A percentile compares a stretch with the other conserved stretches of the same genome.
Conservation (phyloP, 2,329 filamentous ascomycete genomes). For the Hymenoscyphus linearis region DNA sequence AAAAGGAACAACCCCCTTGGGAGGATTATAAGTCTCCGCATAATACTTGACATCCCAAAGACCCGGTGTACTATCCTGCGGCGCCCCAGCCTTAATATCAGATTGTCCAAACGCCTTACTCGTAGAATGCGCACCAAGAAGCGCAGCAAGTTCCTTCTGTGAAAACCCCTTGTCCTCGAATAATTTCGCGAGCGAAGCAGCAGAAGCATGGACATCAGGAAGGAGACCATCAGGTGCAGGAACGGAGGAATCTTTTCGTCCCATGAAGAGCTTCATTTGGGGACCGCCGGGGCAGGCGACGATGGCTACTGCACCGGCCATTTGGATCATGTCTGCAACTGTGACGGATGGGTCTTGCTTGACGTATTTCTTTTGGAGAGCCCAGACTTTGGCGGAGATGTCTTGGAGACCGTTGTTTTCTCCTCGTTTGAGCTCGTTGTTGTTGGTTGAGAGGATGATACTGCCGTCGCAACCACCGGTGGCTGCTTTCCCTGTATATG, state of each 20-base stretch:
- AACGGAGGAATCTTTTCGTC: constrained; percentile 13
- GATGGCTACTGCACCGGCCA: constrained; percentile 13
- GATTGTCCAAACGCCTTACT: constrained; percentile 29
- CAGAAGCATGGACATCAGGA: neutral
- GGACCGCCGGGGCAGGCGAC: constrained; percentile 17
- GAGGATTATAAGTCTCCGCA: constrained; percentile 28
- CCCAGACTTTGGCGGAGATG: constrained; percentile 12
- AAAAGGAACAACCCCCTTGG: constrained; percentile 61
- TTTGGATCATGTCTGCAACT: constrained; percentile 18
- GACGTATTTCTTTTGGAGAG: constrained; percentile 11
- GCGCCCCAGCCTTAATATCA: constrained; percentile 24
- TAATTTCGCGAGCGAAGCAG: constrained; percentile 22
- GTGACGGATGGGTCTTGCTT: neutral
- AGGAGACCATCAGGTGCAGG: neutral
- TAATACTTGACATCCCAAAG: constrained; percentile 36
- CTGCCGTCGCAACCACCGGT: constrained; percentile 20
- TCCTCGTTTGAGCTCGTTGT: constrained; percentile 1
- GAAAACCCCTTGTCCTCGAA: constrained; percentile 36
- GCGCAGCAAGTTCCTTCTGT: constrained; percentile 33
- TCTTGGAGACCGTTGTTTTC: constrained; percentile 21
- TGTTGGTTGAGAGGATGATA: constrained; percentile 10
- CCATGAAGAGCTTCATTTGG: constrained; percentile 13
- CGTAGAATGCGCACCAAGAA: constrained; percentile 35
- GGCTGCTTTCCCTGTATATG: constrained; percentile 16
- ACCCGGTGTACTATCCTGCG: constrained; percentile 34